A percentile compares a stretch with the other conserved stretches of the same genome.
Evolutionary conservation across 1,139 yeast species (phyloP).

Genomic region (Candida buenavistaensis): DNA sequence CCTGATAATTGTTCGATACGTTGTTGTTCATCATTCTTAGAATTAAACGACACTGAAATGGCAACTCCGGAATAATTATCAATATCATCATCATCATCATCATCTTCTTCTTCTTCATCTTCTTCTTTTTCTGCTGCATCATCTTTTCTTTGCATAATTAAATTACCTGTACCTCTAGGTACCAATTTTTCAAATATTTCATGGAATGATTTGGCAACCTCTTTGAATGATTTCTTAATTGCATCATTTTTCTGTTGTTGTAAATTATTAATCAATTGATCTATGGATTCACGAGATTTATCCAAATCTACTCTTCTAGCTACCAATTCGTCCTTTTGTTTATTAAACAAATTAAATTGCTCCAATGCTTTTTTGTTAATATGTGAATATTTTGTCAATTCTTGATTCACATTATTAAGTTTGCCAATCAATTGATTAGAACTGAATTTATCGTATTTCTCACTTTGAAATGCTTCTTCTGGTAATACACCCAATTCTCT

Average conservation of each 20-base stretch:
- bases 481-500: constrained; percentile 86
- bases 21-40: constrained; percentile 82
- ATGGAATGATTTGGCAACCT: constrained; percentile 72
- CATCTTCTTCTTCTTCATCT: constrained; percentile 20
- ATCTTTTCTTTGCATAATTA: constrained; percentile 60
- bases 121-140: constrained; percentile 19
- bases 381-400: constrained; percentile 65
- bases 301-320: constrained; percentile 70
- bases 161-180: constrained; percentile 77
- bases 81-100: constrained; percentile 28
- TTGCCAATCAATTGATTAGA: constrained; percentile 58
- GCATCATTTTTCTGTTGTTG: constrained; percentile 84
- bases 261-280: constrained; percentile 66
- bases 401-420: constrained; percentile 57
- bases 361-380: constrained; percentile 91
- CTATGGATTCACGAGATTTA: constrained; percentile 70
- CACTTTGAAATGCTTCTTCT: constrained; percentile 68
- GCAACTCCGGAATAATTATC: constrained; percentile 80
- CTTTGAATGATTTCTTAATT: constrained; percentile 72
- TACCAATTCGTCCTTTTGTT: constrained; percentile 67
- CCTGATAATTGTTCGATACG: constrained; percentile 91
- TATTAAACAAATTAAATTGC: constrained; percentile 73
- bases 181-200: constrained; percentile 78
- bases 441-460: constrained; percentile 40
- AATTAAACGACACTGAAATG: constrained; percentile 87